phyloP scores from a whole-genome alignment of 1,284 basidiomycete species.

The Cryptococcus sp. region DNA sequence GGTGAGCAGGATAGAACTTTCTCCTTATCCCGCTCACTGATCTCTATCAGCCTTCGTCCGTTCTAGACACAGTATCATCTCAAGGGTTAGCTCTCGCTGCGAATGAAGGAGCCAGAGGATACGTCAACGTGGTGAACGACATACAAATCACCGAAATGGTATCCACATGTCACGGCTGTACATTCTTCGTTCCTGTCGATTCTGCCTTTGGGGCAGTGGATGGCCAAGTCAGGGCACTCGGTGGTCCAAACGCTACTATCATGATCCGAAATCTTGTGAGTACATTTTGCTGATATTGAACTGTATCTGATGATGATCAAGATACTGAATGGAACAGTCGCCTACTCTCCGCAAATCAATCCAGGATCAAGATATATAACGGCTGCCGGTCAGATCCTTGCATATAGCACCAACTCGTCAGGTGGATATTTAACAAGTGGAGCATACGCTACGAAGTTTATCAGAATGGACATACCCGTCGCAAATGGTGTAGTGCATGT shows the following conservation, averaged over 20 bases:
- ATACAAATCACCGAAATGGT: conserved; percentile 20
- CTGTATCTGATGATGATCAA: conserved; percentile 11
- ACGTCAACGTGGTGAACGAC: conserved; percentile 12
- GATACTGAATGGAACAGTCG: conserved; percentile 28
- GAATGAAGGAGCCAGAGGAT: conserved; percentile 16
- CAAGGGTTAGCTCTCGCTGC: conserved; percentile 15
- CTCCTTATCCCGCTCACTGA: background rate
- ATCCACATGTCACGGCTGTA: conserved; percentile 26
- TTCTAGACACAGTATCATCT: conserved; percentile 14
- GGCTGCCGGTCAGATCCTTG: conserved; percentile 39
- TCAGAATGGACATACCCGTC: conserved; percentile 30
- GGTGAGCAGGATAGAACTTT: background rate
- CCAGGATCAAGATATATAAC: conserved; percentile 29
- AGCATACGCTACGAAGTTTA: conserved; percentile 20
- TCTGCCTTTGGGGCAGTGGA: conserved; percentile 24
- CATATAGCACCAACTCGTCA: conserved; percentile 29
- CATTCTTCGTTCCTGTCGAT: conserved; percentile 41
- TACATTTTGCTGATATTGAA: background rate
- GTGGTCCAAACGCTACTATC: background rate
- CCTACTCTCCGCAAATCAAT: conserved; percentile 33
- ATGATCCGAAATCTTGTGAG: background rate
- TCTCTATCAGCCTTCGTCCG: conserved; percentile 12
- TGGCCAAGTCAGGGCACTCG: background rate
- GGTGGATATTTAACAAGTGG: conserved; percentile 36
- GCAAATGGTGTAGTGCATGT: conserved; percentile 30